Evolutionary conservation across 2,329 filamentous ascomycete genomes (phyloP).

Genomic region (Fusarium napiforme): DNA sequence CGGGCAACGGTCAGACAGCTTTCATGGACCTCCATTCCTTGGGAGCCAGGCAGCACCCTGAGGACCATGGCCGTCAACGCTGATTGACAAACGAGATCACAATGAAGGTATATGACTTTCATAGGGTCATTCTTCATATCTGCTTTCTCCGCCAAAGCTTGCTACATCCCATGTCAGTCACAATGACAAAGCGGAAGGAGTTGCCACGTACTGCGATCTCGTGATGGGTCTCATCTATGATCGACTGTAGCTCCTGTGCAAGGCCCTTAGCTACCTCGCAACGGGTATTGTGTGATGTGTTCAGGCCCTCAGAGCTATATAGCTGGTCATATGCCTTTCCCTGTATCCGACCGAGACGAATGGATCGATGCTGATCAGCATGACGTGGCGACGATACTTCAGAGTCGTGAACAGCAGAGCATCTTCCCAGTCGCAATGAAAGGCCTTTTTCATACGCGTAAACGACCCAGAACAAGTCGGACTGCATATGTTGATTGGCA

Average conservation of each 20-base stretch:
- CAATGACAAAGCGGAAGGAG: rapidly evolving
- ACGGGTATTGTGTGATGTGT: neutral
- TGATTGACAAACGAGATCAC: constrained; percentile 49
- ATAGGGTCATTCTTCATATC: constrained; percentile 34
- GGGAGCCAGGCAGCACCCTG: constrained; percentile 35
- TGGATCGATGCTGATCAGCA: constrained; percentile 26
- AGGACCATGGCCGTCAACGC: constrained; percentile 51
- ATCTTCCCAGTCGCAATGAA: constrained; percentile 50
- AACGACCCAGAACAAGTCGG: constrained; percentile 50
- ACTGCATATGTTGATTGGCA: neutral
- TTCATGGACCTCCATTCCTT: constrained; percentile 3
- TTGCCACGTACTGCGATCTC: constrained; percentile 27
- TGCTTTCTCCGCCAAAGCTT: neutral
- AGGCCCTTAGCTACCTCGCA: neutral
- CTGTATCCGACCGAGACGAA: constrained; percentile 43
- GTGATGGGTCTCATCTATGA: constrained; percentile 19
- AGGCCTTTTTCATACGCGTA: constrained; percentile 51
- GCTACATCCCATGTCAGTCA: constrained; percentile 9
- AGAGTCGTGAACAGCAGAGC: constrained; percentile 48
- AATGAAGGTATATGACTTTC: constrained; percentile 46
- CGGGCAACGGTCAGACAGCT: constrained; percentile 49
- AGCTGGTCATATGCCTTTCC: constrained; percentile 49
- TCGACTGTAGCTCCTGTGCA: constrained; percentile 7
- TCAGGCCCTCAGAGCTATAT: constrained; percentile 43
- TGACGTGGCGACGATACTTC: constrained; percentile 44